Base-by-base conservation (phyloP, 306 rosid species). In the Dicorynia guianensis region DNA sequence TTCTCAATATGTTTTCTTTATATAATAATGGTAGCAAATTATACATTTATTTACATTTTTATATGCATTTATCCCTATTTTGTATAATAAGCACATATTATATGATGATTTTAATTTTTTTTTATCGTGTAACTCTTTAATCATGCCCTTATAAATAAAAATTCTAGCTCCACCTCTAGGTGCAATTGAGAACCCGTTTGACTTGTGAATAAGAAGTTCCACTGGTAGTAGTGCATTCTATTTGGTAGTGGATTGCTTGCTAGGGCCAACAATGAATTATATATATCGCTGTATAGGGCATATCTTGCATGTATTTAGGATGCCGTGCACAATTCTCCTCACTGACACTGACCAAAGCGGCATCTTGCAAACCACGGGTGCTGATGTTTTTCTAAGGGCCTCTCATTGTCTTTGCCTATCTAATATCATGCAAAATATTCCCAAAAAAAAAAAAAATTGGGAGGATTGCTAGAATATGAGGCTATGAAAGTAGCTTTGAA, bases 201-300 rank as follows among this genome's bases (percentile, higher is more conserved):
- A 75, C 80, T 39, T 50, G 81, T 35, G 74, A 83, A 63, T 85
- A 78, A 69, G 76, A 80, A 82, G 88, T 89, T 60, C 92, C 88
- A 12, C 66, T 89, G 80, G 94, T 91, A 85, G 8, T 89, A 91
- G 68, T 82, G 85, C 18, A 75, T 85, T 60, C 82, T 91, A 76
- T 83, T 91, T 54, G 97, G 94, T 65, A 87, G 89, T 76, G 94
- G 97, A 78, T 82, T 91, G 78, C 81, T 91, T 69, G 85, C 87
- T 18, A 67, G 85, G 50, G 85, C 70, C 61, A 79, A 91, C 6
- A 39, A 75, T 74, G 95, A 91, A 72, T 87, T 95, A 66, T 89
- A 85, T 64, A 87, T 89, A 0, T 89, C 93, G 95, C 78, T 87
- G 72, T 86, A 86, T 40, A 81, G 93, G 83, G 95, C 93, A 44